Evolutionary conservation across 106 monocot species (phyloP), one percentile per base, ranked within the genome.

Genomic region (Platanthera zijinensis): DNA sequence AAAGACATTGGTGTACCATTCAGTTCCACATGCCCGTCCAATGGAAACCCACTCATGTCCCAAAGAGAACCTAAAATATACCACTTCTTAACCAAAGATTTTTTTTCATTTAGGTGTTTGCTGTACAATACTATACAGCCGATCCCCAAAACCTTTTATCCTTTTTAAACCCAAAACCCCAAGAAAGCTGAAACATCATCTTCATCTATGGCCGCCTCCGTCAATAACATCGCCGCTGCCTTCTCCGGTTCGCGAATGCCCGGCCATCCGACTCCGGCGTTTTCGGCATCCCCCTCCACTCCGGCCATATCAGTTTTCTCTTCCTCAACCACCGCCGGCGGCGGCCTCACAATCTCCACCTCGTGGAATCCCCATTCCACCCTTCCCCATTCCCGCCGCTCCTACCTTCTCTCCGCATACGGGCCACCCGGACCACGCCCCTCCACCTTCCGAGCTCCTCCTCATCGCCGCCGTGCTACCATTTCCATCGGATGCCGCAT

Each of bases 141-240:
- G 66, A 32, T 66, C 66, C 8, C 66, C 2, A 2, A 30, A 30
- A 66, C 32, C 48, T 5, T 70, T 17, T 70, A 2, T 6, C 15
- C 48, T 1, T 48, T 46, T 70, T 70, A 47, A 47, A 70, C 70
- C 70, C 70, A 45, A 46, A 1, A 3, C 70, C 70, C 2, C 17
- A 19, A 48, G 45, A 70, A n/a, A 13, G 70, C 17, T 4, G 48
- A 70, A 47, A 1, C 30, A 66, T n/a, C 66, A 32, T 10, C 69
- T 8, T n/a, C 66, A 32, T 10, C 69, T 8, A 77, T 77, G 78
- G 69, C 78, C 0, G 78, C 78, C 52, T 78, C 78, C 28, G 69
- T 78, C 52, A 78, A 78, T 18, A 78, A 78, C 52, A 69, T 78
- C 45, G 78, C 78, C n/a, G 78, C 78, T 19, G 69, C 78, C 14